Evolutionary conservation across 2,329 filamentous ascomycete genomes (phyloP).

Genomic region (Zalaria obscura): DNA sequence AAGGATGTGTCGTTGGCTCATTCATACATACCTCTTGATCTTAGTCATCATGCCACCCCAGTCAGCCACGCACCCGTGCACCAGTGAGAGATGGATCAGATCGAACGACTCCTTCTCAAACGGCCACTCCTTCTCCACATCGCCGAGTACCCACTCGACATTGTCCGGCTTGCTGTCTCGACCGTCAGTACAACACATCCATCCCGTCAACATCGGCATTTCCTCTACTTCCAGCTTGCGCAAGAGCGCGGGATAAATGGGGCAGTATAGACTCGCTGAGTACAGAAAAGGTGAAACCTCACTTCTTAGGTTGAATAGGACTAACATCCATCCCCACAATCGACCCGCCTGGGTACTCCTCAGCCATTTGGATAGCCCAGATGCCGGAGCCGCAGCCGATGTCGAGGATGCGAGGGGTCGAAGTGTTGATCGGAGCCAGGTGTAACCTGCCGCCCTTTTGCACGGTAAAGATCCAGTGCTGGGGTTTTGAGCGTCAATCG

Average conservation of each 20-base stretch:
- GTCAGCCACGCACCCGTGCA: slow-evolving; percentile 12
- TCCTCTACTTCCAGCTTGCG: no score
- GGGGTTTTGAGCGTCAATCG: background rate
- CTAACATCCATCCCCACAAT: slow-evolving; percentile 12
- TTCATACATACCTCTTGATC: slow-evolving; percentile 1
- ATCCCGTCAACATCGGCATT: background rate
- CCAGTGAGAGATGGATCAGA: slow-evolving; percentile 10
- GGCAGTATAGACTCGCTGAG: background rate
- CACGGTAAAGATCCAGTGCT: slow-evolving; percentile 11
- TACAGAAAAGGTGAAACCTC: background rate
- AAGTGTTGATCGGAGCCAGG: slow-evolving; percentile 8
- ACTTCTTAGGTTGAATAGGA: slow-evolving; percentile 8
- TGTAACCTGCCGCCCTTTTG: slow-evolving; percentile 8
- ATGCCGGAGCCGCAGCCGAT: slow-evolving; percentile 12
- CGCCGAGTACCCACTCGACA: slow-evolving; percentile 10
- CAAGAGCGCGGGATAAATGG: no score
- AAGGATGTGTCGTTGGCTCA: background rate
- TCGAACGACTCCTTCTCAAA: slow-evolving; percentile 11
- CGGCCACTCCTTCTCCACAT: slow-evolving; percentile 11
- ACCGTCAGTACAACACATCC: background rate
- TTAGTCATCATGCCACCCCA: slow-evolving; percentile 10
- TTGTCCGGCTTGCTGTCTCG: slow-evolving; percentile 8
- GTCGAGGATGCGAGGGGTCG: slow-evolving; percentile 5
- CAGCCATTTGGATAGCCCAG: slow-evolving; percentile 12
- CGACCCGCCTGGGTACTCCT: slow-evolving; percentile 10